phyloP scores from a whole-genome alignment of 2,329 filamentous ascomycete genomes.

The Microcyclospora pomicola region DNA sequence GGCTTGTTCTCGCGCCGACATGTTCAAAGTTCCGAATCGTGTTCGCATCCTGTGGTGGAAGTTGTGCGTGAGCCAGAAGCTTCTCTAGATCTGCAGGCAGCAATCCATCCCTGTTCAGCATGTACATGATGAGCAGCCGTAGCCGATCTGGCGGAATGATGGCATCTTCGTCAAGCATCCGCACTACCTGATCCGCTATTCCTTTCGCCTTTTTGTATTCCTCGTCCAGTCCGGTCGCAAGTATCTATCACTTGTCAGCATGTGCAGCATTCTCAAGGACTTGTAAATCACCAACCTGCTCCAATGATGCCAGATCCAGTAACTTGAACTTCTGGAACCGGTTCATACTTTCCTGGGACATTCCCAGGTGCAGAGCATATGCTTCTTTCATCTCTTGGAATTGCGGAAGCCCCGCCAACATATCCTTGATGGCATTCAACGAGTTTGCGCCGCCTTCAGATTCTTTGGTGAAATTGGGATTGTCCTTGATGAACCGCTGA shows the following conservation, averaged over 20 bases:
- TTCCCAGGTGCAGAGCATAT: conserved; percentile 85
- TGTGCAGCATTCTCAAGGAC: not conserved
- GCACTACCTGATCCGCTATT: conserved; percentile 68
- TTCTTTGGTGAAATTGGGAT: conserved; percentile 75
- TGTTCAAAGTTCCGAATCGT: conserved; percentile 66
- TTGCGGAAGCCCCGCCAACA: conserved; percentile 86
- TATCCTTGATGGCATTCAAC: conserved; percentile 87
- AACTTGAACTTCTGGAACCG: conserved; percentile 76
- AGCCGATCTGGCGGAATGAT: conserved; percentile 61
- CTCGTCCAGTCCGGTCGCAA: conserved; percentile 87
- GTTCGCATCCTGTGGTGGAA: conserved; percentile 60
- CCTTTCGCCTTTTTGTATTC: conserved; percentile 86
- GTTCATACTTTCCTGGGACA: conserved; percentile 97
- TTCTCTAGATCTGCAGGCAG: conserved; percentile 72
- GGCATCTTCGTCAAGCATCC: conserved; percentile 73
- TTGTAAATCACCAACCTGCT: conserved; percentile 47
- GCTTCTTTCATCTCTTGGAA: conserved; percentile 93
- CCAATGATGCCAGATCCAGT: conserved; percentile 70
- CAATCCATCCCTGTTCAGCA: conserved; percentile 75
- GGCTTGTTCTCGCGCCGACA: conserved; percentile 60
- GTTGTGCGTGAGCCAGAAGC: conserved; percentile 65
- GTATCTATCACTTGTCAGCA: conserved; percentile 34
- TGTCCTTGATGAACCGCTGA: conserved; percentile 76
- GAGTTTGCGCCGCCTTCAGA: conserved; percentile 52
- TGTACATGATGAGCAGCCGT: conserved; percentile 71